These are phyloP conservation scores for Neurospora tetrasperma DNA, from an alignment of 495 filamentous ascomycete species.

Conservation along the genomic window DNA sequence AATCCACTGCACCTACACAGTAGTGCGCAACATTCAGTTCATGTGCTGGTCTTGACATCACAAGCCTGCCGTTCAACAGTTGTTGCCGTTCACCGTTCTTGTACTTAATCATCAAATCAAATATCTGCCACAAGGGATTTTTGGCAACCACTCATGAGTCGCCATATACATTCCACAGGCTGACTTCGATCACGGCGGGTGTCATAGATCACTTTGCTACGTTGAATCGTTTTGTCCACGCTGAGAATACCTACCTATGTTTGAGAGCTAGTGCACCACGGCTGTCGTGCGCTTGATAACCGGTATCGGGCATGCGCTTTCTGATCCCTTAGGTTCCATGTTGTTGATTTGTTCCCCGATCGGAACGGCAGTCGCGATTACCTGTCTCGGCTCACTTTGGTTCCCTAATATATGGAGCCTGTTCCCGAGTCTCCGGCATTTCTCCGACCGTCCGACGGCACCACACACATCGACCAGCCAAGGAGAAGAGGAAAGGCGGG, in stretches of 20 bases:
- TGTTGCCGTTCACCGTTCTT: background rate
- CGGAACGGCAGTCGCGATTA: background rate
- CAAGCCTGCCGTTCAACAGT: background rate
- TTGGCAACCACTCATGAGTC: too few species aligned
- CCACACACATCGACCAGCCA: background rate
- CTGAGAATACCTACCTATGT: too few species aligned
- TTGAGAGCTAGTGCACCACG: background rate
- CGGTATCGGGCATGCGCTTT: background rate
- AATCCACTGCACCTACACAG: background rate
- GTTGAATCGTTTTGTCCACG: background rate
- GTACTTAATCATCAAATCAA: background rate
- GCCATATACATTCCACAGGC: background rate
- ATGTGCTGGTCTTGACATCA: background rate
- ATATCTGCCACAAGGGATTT: too few species aligned
- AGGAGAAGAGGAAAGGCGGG: background rate
- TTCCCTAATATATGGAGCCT: background rate
- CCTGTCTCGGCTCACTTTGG: background rate
- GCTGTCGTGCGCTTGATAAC: background rate
- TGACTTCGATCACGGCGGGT: background rate
- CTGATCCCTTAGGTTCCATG: background rate
- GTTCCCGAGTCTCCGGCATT: slow-evolving; percentile 23
- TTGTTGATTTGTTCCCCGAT: background rate
- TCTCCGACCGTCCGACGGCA: slow-evolving; percentile 20
- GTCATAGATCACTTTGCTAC: background rate
- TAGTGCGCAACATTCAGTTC: background rate